Evolutionary conservation across 2,329 filamentous ascomycete genomes (phyloP).

Genomic region (Ambrosiella xylebori): DNA sequence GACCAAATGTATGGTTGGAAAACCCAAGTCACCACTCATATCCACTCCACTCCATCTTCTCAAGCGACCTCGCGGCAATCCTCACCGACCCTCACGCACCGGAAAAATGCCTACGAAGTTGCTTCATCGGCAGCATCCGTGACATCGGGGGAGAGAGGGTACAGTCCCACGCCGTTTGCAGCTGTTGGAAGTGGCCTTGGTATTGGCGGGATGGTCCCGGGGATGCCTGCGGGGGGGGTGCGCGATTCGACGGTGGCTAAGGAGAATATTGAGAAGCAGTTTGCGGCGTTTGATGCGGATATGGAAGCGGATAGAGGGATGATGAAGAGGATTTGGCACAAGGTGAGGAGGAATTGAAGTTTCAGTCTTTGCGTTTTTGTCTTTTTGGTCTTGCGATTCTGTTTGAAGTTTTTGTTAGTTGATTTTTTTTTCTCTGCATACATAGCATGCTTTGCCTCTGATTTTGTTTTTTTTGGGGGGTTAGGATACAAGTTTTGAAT

Average conservation of each 20-base stretch:
- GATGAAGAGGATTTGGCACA: constrained; percentile 49
- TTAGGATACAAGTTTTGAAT: background rate
- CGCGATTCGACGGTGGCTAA: constrained; percentile 23
- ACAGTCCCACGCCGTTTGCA: background rate
- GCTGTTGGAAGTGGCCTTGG: background rate
- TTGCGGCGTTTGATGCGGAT: constrained; percentile 37
- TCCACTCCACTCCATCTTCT: constrained; percentile 3
- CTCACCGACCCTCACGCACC: background rate
- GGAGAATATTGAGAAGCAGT: constrained; percentile 36
- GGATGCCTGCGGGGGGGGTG: constrained; percentile 19
- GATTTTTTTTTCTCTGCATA: background rate
- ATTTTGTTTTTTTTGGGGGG: background rate
- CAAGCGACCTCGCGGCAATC: constrained; percentile 6
- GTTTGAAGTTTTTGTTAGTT: background rate
- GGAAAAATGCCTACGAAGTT: background rate
- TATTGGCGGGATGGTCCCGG: background rate
- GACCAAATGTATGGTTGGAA: constrained; percentile 57
- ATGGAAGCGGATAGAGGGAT: constrained; percentile 33
- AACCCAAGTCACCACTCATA: constrained; percentile 4
- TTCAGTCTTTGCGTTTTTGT: background rate
- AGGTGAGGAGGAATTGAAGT: constrained; percentile 22
- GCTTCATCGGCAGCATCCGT: background rate
- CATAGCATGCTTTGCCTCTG: background rate
- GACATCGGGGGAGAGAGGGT: background rate
- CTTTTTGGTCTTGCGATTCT: constrained; percentile 4